Evolutionary conservation across 208 protist species (phyloP).

Genomic region (Wallacemonas sp.): DNA sequence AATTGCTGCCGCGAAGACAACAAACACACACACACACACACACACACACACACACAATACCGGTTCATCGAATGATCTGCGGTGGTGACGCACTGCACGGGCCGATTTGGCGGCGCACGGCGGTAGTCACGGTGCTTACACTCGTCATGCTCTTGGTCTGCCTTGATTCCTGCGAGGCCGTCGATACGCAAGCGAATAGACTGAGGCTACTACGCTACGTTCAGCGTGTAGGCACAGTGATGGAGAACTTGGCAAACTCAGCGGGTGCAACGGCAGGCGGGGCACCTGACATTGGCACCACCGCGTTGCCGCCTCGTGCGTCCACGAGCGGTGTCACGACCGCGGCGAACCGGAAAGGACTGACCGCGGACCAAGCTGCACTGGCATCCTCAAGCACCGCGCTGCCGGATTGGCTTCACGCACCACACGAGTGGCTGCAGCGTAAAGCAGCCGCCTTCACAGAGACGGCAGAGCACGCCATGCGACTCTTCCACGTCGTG

Average conservation of each 20-base stretch:
- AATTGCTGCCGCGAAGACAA: no score
- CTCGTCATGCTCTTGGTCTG: background rate
- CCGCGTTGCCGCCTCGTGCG: no score
- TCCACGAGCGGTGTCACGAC: background rate
- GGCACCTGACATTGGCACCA: no score
- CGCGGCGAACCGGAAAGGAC: background rate
- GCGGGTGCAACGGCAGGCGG: no score
- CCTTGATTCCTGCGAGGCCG: background rate
- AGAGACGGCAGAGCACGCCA: background rate
- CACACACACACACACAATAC: no score
- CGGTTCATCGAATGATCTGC: no score
- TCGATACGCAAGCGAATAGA: background rate
- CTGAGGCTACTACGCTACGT: slow-evolving; percentile 16
- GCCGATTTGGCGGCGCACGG: background rate
- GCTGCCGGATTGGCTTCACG: slow-evolving; percentile 6
- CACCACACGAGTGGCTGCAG: slow-evolving; percentile 6
- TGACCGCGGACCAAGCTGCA: background rate
- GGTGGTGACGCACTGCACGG: no score
- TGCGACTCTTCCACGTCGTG: slow-evolving; percentile 8
- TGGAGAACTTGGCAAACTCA: slow-evolving; percentile 11
- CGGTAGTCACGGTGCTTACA: background rate
- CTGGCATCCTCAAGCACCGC: background rate
- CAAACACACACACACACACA: no score
- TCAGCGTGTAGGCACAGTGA: slow-evolving; percentile 16
- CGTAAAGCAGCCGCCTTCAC: background rate